Conservation (phyloP, 2,329 filamentous ascomycete species). For the Ophiostoma sp. region DNA sequence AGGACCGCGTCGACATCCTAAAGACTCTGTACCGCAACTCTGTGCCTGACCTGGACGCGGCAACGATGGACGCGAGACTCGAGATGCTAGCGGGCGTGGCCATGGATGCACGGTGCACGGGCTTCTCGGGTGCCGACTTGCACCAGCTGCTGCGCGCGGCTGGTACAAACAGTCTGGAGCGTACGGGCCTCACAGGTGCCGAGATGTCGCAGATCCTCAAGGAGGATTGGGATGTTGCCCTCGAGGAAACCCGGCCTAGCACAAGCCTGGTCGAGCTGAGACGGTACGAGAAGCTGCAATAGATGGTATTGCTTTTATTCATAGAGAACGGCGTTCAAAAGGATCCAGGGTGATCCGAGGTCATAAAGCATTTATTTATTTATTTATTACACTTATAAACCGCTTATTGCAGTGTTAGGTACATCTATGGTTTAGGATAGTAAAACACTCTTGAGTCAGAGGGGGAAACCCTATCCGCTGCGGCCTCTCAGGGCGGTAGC, state of each 20-base stretch:
- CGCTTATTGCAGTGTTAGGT: too few species aligned
- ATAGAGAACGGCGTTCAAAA: slow-evolving; percentile 3
- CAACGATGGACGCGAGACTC: slow-evolving; percentile 1
- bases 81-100: slow-evolving; percentile 57
- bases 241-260: slow-evolving; percentile 46
- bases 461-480: too few species aligned
- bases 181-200: slow-evolving; percentile 29
- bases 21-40: slow-evolving; percentile 56
- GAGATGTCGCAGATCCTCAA: slow-evolving; percentile 35
- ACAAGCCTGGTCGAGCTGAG: slow-evolving; percentile 35
- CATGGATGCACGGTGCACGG: slow-evolving; percentile 59
- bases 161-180: slow-evolving; percentile 38
- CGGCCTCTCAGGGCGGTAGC: too few species aligned
- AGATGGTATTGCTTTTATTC: not conserved
- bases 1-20: slow-evolving; percentile 78
- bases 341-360: not conserved
- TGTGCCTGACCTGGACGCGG: slow-evolving; percentile 32
- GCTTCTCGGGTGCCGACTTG: slow-evolving; percentile 69
- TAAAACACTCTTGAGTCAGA: too few species aligned
- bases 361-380: too few species aligned
- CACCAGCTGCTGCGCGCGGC: slow-evolving; percentile 46
- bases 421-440: too few species aligned
- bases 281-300: slow-evolving; percentile 25
- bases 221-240: slow-evolving; percentile 50
- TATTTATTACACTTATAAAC: too few species aligned